Conservation (phyloP, 192 early-diverging fungal genomes). For the Backusella parvicylindrica region DNA sequence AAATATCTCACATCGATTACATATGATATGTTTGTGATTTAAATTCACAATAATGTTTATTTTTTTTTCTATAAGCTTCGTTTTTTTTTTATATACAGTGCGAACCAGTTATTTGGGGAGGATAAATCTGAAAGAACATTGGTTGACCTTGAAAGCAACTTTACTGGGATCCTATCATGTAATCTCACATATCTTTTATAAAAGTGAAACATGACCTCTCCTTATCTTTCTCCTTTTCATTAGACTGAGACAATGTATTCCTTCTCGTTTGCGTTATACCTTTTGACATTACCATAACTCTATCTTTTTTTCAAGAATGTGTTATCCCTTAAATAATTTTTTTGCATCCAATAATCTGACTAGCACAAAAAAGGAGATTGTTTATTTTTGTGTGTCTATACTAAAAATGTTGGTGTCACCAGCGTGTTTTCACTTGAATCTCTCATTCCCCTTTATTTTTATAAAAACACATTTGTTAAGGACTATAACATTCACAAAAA, state of each 20-base stretch:
- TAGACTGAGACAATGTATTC: neutral
- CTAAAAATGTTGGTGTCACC: neutral
- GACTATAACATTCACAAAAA: neutral
- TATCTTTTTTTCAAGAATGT: neutral
- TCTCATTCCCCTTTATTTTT: neutral
- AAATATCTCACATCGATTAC: no score
- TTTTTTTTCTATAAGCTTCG: no score
- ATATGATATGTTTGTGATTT: no score
- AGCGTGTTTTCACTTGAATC: neutral
- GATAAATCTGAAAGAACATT: neutral
- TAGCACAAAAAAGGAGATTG: neutral
- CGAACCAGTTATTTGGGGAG: neutral
- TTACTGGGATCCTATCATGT: neutral
- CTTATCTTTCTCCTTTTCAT: neutral
- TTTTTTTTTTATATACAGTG: neutral
- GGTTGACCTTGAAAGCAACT: neutral
- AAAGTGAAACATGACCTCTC: neutral
- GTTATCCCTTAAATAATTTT: neutral
- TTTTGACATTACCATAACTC: neutral
- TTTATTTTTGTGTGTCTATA: neutral
- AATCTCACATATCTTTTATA: neutral
- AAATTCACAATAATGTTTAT: no score
- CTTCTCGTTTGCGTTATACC: neutral
- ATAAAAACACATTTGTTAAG: neutral
- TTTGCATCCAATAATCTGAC: no score